Base-by-base conservation (phyloP, 2,329 filamentous ascomycete species). In the Hypocreales sp. region DNA sequence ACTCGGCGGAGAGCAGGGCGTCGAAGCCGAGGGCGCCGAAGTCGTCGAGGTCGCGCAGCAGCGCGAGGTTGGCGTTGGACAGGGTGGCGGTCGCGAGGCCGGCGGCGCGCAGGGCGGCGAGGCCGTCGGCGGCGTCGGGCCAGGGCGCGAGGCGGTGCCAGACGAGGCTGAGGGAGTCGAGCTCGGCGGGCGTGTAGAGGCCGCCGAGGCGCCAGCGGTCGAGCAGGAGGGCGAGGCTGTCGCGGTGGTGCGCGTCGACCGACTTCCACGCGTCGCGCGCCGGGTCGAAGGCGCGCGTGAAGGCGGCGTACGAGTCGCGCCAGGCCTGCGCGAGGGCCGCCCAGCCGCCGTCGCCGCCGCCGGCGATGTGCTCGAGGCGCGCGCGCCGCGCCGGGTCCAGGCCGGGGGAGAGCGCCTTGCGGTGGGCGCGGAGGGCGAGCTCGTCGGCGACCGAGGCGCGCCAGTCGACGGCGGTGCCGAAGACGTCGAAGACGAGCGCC, bases 381-480 rank as follows among this genome's bases (percentile, higher is more conserved):
- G 51, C 34, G 20, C 59, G 65, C 7, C 70, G 47, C 5, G 50
- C 36, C 8, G 55, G 52, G 0, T 67, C 42, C 5, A 74, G 46
- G 21, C 56, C 54, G 18, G 73, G 56, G 3, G 58, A 55, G 10
- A 24, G 12, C 16, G 45, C 43, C 39, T 67, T 65, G 31, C 56
- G 48, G 16, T 51, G 44, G 10, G 69, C 64, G 21, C 61, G 59
- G 8, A 57, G 44, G 15, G 53, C 46, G 25, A 90, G 63, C 29
- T 69, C 67, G 7, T 61, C 53, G 10, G 62, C 67, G 13, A 90
- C 69, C 2, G 72, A 70, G 21, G 58, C 59, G 31, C 79, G 74
- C 79, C 80, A 87, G 56, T 87, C 66, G 24, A 90, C 80, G 35
- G 76, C 71, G 1, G 82, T 90, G 38, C 79, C 79, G 48, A 86